phyloP scores from a whole-genome alignment of 1,284 basidiomycete species.

The Puccinia hordei region DNA sequence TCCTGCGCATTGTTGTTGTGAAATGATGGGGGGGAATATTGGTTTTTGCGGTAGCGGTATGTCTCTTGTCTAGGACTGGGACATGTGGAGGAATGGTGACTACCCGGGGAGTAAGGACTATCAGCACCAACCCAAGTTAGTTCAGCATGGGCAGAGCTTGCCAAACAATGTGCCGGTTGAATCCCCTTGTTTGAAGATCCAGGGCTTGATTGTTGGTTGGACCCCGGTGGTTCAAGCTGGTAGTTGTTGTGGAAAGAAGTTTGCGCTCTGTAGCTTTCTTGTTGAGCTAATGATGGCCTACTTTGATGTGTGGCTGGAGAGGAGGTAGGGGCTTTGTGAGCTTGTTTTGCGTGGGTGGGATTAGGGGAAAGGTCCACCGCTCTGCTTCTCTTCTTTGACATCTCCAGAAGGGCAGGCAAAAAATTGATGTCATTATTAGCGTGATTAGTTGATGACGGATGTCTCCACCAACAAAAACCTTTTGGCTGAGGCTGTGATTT shows the following conservation, averaged over 20 bases:
- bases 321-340: not conserved
- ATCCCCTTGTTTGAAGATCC: not conserved
- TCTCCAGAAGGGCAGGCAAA: not conserved
- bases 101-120: too few relatives aligned
- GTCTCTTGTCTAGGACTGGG: too few relatives aligned
- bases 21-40: too few relatives aligned
- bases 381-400: not conserved
- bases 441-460: not conserved
- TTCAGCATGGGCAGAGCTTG: not conserved
- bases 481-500: not conserved
- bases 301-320: not conserved
- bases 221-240: not conserved
- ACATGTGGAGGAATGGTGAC: too few relatives aligned
- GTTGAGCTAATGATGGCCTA: not conserved
- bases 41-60: too few relatives aligned
- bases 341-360: not conserved
- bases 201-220: not conserved
- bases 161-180: not conserved
- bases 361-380: not conserved
- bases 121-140: not conserved
- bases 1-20: too few relatives aligned
- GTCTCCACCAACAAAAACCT: not conserved
- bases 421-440: not conserved
- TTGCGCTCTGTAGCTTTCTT: not conserved
- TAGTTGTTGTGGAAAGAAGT: not conserved